These are phyloP conservation scores for Geosmithia flava DNA, from an alignment of 2,329 filamentous ascomycete genomes.

Conservation along the genomic window DNA sequence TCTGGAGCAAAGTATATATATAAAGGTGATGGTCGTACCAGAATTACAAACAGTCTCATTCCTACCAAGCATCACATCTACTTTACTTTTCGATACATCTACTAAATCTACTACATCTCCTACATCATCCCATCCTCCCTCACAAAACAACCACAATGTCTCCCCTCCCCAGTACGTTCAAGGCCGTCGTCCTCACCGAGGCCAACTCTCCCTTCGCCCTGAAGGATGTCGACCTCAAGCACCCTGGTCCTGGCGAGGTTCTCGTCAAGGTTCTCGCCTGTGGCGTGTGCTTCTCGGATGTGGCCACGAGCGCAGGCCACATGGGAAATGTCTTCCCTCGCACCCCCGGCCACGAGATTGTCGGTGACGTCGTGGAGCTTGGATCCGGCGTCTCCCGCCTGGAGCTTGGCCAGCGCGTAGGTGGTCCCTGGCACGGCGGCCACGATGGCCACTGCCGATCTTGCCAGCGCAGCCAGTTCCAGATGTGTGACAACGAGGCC, in stretches of 20 bases:
- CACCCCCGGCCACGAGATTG: slow-evolving; percentile 58
- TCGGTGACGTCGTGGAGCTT: slow-evolving; percentile 39
- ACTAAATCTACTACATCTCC: too few relatives aligned
- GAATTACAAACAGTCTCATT: background rate
- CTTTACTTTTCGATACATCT: too few relatives aligned
- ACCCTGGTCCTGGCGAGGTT: slow-evolving; percentile 44
- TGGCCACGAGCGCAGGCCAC: slow-evolving; percentile 29
- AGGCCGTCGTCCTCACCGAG: slow-evolving; percentile 48
- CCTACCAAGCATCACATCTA: background rate
- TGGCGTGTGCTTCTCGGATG: slow-evolving; percentile 59
- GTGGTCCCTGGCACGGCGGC: slow-evolving; percentile 34
- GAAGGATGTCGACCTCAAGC: slow-evolving; percentile 44
- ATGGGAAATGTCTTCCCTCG: slow-evolving; percentile 47
- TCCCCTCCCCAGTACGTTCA: slow-evolving; percentile 52
- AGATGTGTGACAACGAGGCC: slow-evolving; percentile 51
- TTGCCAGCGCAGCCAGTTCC: slow-evolving; percentile 52
- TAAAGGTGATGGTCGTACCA: background rate
- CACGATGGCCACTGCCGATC: slow-evolving; percentile 48
- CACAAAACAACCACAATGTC: slow-evolving; percentile 7
- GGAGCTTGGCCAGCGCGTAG: slow-evolving; percentile 53
- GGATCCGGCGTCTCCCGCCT: slow-evolving; percentile 44
- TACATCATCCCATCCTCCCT: background rate
- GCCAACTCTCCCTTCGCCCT: slow-evolving; percentile 39
- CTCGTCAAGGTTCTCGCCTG: slow-evolving; percentile 62
- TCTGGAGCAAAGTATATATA: too few relatives aligned